Evolutionary conservation across 73 alveolate genomes (phyloP).

Genomic region (Effrenium voratum): DNA sequence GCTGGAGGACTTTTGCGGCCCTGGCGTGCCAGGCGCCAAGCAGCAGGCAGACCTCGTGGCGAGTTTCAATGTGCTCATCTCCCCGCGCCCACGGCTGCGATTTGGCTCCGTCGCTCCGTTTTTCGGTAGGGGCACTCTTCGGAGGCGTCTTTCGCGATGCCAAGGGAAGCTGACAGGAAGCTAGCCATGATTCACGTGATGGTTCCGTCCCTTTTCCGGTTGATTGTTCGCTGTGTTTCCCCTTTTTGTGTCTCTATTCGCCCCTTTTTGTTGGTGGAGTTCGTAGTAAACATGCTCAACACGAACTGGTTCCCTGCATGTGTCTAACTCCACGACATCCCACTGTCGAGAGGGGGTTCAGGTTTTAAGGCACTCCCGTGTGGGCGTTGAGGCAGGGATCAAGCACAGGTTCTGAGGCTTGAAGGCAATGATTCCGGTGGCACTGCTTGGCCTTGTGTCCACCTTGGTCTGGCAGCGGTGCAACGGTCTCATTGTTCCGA

Average conservation of each 20-base stretch:
- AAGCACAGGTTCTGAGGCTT: not conserved
- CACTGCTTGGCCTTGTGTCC: too few relatives aligned
- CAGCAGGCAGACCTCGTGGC: conserved; percentile 77
- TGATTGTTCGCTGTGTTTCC: not conserved
- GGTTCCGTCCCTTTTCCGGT: not conserved
- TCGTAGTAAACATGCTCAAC: too few relatives aligned
- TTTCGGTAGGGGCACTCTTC: too few relatives aligned
- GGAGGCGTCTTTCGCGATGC: too few relatives aligned
- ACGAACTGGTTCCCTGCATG: not conserved
- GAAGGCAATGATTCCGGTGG: too few relatives aligned
- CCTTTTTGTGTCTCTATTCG: not conserved
- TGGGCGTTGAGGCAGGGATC: not conserved
- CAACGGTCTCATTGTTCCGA: not conserved
- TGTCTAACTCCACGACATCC: not conserved
- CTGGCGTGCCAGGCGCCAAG: conserved; percentile 52
- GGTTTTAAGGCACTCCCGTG: not conserved
- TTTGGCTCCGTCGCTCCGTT: not conserved
- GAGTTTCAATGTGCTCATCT: conserved; percentile 71
- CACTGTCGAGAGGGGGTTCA: not conserved
- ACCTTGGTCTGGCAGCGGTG: too few relatives aligned
- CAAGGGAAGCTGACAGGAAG: not conserved
- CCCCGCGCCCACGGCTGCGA: conserved; percentile 53
- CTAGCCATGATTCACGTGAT: not conserved
- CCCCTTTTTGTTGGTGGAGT: too few relatives aligned
- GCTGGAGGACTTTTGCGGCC: conserved; percentile 59